Evolutionary conservation across 2,329 filamentous ascomycete species (phyloP).

Genomic region (Diaporthe citri): DNA sequence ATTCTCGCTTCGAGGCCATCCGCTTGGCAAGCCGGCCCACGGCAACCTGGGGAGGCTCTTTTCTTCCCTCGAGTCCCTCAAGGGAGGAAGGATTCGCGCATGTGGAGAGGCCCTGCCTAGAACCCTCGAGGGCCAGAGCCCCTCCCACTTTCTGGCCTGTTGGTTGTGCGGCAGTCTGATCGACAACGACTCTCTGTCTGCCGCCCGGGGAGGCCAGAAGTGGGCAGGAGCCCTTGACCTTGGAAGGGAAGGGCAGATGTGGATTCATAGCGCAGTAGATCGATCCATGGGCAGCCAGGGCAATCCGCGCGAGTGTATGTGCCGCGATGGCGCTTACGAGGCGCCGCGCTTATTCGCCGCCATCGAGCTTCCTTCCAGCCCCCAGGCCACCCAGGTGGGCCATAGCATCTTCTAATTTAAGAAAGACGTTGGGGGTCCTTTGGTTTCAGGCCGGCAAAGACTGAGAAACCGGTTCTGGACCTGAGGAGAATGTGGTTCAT

Average conservation of each 20-base stretch:
- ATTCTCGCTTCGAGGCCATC: slow-evolving; percentile 23
- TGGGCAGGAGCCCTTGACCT: not conserved
- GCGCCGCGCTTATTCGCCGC: slow-evolving; percentile 32
- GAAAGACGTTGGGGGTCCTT: slow-evolving; percentile 23
- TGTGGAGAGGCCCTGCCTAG: slow-evolving; percentile 30
- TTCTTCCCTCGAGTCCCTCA: not conserved
- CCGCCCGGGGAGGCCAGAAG: not conserved
- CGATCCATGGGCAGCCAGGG: slow-evolving; percentile 20
- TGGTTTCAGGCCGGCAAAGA: slow-evolving; percentile 17
- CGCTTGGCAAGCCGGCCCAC: slow-evolving; percentile 12
- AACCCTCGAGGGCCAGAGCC: not conserved
- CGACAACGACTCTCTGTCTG: not conserved
- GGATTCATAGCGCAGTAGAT: slow-evolving; percentile 1
- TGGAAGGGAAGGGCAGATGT: slow-evolving; percentile 10
- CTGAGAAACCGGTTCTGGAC: slow-evolving; percentile 8
- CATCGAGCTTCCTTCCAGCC: slow-evolving; percentile 31
- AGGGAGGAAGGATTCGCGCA: not conserved
- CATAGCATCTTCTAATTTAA: slow-evolving; percentile 25
- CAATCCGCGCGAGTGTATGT: slow-evolving; percentile 26
- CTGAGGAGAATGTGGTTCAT: not conserved
- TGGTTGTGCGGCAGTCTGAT: not conserved
- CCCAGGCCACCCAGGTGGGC: slow-evolving; percentile 11
- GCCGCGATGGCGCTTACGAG: slow-evolving; percentile 27
- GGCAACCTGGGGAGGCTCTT: not conserved
- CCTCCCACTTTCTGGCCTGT: not conserved